Conservation (phyloP, 78 protist species). For the Polysphondylium violaceum region DNA sequence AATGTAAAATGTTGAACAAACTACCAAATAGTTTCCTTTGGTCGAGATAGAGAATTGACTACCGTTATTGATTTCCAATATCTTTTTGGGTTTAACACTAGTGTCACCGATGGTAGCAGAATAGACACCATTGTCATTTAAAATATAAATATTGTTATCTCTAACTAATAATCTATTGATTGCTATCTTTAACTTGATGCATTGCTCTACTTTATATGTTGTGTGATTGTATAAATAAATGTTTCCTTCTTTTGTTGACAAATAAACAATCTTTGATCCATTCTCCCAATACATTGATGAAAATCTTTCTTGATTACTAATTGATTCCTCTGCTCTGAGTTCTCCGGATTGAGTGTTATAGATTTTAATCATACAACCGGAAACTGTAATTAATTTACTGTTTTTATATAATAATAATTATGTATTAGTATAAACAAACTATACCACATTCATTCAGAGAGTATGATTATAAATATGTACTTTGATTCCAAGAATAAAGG, state of each 20-base stretch:
- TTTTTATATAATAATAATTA: neutral
- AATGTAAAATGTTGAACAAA: neutral
- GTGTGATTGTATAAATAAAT: neutral
- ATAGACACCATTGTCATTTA: conserved; percentile 4
- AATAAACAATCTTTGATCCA: neutral
- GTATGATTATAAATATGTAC: neutral
- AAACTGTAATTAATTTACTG: neutral
- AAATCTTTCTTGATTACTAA: neutral
- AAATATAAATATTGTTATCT: neutral
- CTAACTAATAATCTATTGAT: conserved; percentile 14
- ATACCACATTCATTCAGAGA: neutral
- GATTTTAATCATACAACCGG: conserved; percentile 6
- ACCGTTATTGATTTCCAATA: neutral
- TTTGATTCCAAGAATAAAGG: conserved; percentile 10
- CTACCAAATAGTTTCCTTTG: neutral
- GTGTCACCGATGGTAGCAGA: neutral
- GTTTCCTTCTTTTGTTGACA: neutral
- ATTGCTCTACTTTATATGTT: no score
- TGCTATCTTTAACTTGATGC: neutral
- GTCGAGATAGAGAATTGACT: conserved; percentile 2
- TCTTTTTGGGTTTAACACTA: neutral
- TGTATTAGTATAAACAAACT: neutral
- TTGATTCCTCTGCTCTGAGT: conserved; percentile 7
- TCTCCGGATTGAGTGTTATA: conserved; percentile 14
- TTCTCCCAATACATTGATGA: neutral